phyloP scores from a whole-genome alignment of 202 grass and related monocot species.

The Digitaria exilis region DNA sequence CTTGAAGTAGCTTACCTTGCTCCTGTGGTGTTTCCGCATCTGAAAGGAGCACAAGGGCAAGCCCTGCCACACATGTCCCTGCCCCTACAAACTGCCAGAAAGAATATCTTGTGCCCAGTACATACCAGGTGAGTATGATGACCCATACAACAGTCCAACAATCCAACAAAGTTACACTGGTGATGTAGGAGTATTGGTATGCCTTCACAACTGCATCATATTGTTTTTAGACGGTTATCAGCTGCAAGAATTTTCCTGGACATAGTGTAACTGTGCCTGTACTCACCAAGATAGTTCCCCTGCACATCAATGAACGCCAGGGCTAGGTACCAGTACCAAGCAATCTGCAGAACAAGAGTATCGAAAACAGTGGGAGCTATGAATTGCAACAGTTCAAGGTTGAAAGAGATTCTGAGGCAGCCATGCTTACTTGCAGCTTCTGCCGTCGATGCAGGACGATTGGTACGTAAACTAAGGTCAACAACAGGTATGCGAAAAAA shows the following conservation, averaged over 20 bases:
- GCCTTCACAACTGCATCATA: conserved; percentile 69
- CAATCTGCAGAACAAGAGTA: conserved; percentile 59
- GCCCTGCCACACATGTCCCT: conserved; percentile 70
- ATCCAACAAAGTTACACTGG: conserved; percentile 82
- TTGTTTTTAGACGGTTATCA: conserved; percentile 7
- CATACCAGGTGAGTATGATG: conserved; percentile 80
- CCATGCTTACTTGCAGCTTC: conserved; percentile 56
- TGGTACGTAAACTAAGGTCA: conserved; percentile 66
- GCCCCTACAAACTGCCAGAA: conserved; percentile 63
- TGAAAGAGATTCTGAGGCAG: not conserved
- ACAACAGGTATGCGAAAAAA: conserved; percentile 67
- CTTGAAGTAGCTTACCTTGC: conserved; percentile 44
- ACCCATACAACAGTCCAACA: conserved; percentile 93
- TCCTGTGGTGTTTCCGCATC: conserved; percentile 45
- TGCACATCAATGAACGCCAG: conserved; percentile 79
- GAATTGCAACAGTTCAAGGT: not conserved
- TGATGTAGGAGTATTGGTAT: conserved; percentile 89
- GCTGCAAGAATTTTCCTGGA: not conserved
- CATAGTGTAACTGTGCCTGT: not conserved
- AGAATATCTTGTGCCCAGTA: conserved; percentile 72
- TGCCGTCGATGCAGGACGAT: conserved; percentile 55
- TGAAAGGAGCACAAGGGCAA: conserved; percentile 80
- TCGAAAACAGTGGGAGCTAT: conserved; percentile 15
- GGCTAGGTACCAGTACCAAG: conserved; percentile 85
- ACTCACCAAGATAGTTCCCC: conserved; percentile 78